phyloP scores from a whole-genome alignment of 169 alveolate genomes.

The Plasmodium vivax region DNA sequence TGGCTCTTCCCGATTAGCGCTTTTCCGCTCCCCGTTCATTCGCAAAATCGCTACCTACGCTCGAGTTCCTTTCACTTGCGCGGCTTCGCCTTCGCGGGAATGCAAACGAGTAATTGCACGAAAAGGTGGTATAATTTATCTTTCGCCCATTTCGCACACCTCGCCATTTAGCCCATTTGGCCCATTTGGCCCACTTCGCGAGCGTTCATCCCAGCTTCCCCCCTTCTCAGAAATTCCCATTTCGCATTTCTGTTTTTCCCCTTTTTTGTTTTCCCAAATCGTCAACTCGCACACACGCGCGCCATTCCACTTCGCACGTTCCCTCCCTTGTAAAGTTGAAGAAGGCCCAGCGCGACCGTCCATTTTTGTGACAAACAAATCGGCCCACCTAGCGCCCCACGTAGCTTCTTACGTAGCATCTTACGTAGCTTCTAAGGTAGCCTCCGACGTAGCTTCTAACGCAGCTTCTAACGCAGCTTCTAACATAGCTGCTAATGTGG shows the following conservation, averaged over 20 bases:
- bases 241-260: background rate
- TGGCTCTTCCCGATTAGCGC: background rate
- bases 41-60: background rate
- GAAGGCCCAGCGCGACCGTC: background rate
- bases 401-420: no score
- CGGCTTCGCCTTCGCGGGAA: background rate
- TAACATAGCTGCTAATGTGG: no score
- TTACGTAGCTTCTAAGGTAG: no score
- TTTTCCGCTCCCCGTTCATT: background rate
- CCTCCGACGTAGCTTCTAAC: no score
- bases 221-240: background rate
- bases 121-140: background rate
- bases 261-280: background rate
- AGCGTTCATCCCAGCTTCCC: background rate
- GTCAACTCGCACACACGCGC: background rate
- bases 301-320: background rate
- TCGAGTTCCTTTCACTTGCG: background rate
- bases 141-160: no score
- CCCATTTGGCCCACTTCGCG: background rate
- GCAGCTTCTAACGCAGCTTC: no score
- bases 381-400: background rate
- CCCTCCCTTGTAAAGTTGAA: background rate
- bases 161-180: no score
- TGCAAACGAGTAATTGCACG: background rate
- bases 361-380: background rate